Evolutionary conservation across 768 basidiomycete genomes (phyloP).

Genomic region (Neoboletus subvelutipes): DNA sequence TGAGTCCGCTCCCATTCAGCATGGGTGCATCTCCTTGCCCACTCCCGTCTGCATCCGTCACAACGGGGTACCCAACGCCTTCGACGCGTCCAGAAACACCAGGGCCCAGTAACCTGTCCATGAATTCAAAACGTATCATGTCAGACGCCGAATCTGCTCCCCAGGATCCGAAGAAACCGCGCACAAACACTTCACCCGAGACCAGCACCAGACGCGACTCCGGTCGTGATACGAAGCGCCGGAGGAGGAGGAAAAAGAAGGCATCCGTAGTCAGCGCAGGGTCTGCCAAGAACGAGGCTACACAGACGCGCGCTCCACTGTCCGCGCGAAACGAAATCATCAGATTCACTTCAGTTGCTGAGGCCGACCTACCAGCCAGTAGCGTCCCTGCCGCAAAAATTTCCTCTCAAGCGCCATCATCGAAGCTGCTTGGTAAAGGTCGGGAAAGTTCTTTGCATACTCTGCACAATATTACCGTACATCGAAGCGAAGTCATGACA

Average conservation of each 20-base stretch:
- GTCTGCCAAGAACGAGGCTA: constrained; percentile 9
- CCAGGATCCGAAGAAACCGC: constrained; percentile 25
- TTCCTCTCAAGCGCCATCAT: neutral
- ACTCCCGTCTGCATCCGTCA: neutral
- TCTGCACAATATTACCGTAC: neutral
- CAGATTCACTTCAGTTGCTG: constrained; percentile 25
- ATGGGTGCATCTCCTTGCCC: constrained; percentile 2
- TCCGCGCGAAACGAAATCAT: constrained; percentile 27
- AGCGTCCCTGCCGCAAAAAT: neutral
- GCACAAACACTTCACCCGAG: constrained; percentile 20
- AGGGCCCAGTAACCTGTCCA: constrained; percentile 8
- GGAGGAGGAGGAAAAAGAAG: constrained; percentile 32
- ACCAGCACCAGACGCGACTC: constrained; percentile 18
- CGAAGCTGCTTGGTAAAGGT: neutral
- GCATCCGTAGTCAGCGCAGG: constrained; percentile 19
- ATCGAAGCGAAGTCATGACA: constrained; percentile 5
- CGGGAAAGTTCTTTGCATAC: neutral
- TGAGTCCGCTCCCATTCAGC: neutral
- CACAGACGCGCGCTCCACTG: constrained; percentile 17
- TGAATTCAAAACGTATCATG: constrained; percentile 18
- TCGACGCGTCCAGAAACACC: constrained; percentile 21
- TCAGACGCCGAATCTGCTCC: constrained; percentile 26
- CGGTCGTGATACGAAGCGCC: constrained; percentile 26
- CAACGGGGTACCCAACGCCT: constrained; percentile 21
- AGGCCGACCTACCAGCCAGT: constrained; percentile 4